Percentiles rank a stretch among this genome's conserved stretches.
Conservation (phyloP, 2,329 filamentous ascomycete species). For the Elsinoe perseae region DNA sequence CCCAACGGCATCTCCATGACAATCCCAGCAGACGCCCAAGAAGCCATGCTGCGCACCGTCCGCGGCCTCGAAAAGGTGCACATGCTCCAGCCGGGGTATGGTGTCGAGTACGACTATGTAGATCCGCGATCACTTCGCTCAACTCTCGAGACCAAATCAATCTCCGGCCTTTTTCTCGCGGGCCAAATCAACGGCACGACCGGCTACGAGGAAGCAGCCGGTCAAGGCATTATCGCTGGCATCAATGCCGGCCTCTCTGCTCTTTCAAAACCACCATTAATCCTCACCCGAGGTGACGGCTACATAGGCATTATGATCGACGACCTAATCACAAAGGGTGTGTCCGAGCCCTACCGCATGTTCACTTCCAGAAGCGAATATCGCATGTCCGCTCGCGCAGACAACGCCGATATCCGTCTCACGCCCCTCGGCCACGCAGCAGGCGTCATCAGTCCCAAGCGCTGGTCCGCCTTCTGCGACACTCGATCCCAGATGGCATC, state of each 20-base stretch:
- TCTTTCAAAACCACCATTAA: conserved; percentile 55
- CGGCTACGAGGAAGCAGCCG: conserved; percentile 94
- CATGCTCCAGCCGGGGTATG: conserved; percentile 93
- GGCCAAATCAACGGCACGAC: conserved; percentile 98
- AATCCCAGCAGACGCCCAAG: conserved; percentile 78
- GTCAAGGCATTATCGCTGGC: conserved; percentile 84
- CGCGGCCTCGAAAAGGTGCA: conserved; percentile 77
- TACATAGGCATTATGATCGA: conserved; percentile 99
- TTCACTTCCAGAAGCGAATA: conserved; percentile 96
- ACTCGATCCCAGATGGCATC: conserved; percentile 60
- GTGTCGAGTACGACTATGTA: conserved; percentile 97
- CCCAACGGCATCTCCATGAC: conserved; percentile 98
- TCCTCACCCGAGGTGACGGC: conserved; percentile 72
- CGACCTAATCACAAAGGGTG: conserved; percentile 91
- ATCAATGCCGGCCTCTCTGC: conserved; percentile 87
- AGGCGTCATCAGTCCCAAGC: conserved; percentile 68
- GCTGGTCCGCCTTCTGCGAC: conserved; percentile 64
- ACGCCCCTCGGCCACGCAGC: conserved; percentile 68
- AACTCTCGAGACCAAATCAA: conserved; percentile 91
- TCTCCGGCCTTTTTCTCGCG: conserved; percentile 79
- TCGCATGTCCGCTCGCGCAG: conserved; percentile 81
- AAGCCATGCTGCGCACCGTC: conserved; percentile 76
- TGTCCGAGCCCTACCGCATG: conserved; percentile 96
- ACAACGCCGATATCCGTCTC: conserved; percentile 86
- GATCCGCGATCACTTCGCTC: conserved; percentile 80